Evolutionary conservation across 495 filamentous ascomycete genomes (phyloP).

Genomic region (Penicillium herquei): DNA sequence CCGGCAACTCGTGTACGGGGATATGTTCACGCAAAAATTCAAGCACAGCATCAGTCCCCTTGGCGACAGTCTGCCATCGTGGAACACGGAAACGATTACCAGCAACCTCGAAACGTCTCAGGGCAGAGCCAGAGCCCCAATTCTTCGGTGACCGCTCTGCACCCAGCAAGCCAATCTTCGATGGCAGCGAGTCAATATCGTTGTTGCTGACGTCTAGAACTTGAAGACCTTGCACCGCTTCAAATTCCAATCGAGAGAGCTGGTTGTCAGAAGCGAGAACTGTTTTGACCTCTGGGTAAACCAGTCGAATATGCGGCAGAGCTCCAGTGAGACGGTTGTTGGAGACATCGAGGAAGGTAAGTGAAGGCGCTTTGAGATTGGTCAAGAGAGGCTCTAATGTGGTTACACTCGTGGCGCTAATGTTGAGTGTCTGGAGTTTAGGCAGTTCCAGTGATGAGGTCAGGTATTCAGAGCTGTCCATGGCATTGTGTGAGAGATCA

Average conservation of each 20-base stretch:
- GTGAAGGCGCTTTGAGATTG: conserved; percentile 64
- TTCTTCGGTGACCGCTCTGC: conserved; percentile 44
- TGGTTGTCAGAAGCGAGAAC: conserved; percentile 76
- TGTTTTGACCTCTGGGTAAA: conserved; percentile 64
- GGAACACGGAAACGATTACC: conserved; percentile 86
- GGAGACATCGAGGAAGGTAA: conserved; percentile 75
- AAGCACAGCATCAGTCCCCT: conserved; percentile 84
- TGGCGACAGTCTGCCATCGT: conserved; percentile 79
- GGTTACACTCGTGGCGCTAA: conserved; percentile 67
- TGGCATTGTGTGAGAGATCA: conserved; percentile 76
- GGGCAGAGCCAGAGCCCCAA: conserved; percentile 34
- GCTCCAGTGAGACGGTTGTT: conserved; percentile 68
- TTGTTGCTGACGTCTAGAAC: conserved; percentile 80
- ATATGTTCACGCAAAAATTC: conserved; percentile 80
- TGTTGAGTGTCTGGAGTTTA: conserved; percentile 68
- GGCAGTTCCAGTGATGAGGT: conserved; percentile 62
- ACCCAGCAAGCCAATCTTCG: conserved; percentile 70
- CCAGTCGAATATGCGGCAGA: conserved; percentile 55
- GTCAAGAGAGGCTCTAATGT: conserved; percentile 60
- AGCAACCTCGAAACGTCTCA: conserved; percentile 62
- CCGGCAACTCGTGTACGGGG: conserved; percentile 56
- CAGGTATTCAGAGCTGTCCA: conserved; percentile 61
- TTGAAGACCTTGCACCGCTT: conserved; percentile 69
- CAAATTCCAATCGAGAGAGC: conserved; percentile 67
- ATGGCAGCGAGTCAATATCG: conserved; percentile 72